Evolutionary conservation across 129 eudicot genomes (phyloP).

Genomic region (Escallonia herrerae): DNA sequence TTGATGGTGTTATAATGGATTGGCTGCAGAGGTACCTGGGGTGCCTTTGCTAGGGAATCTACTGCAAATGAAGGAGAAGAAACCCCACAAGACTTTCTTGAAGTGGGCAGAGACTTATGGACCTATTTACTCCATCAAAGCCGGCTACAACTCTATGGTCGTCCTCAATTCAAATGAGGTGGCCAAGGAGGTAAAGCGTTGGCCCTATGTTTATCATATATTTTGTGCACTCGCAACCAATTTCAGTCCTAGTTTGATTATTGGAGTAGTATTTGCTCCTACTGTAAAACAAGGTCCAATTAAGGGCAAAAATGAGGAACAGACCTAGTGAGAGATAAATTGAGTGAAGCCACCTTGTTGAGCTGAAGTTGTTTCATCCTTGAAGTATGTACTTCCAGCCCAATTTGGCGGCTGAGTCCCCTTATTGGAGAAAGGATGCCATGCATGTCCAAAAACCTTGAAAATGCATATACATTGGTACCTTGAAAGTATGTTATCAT

Average conservation of each 20-base stretch:
- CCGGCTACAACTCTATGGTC: conserved; percentile 58
- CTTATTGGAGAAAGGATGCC: too few relatives aligned
- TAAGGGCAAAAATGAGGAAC: neutral
- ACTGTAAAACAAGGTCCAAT: too few relatives aligned
- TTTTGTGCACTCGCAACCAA: too few relatives aligned
- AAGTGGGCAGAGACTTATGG: conserved; percentile 83
- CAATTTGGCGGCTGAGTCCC: too few relatives aligned
- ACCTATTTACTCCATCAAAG: conserved; percentile 72
- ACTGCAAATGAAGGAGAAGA: conserved; percentile 86
- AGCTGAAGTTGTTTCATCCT: too few relatives aligned
- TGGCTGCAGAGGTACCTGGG: conserved; percentile 71
- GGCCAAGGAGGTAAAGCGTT: conserved; percentile 59
- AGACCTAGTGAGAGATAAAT: neutral
- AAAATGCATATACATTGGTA: too few relatives aligned
- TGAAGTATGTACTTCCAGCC: too few relatives aligned
- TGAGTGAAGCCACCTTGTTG: too few relatives aligned
- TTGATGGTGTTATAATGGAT: neutral
- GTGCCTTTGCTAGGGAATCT: conserved; percentile 76
- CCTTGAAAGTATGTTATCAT: too few relatives aligned
- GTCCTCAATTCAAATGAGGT: conserved; percentile 68
- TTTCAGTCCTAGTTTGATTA: neutral
- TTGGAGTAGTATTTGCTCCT: too few relatives aligned
- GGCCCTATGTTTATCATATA: neutral
- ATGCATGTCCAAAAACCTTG: too few relatives aligned
- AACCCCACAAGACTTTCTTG: conserved; percentile 65